phyloP scores from a whole-genome alignment of 2,329 filamentous ascomycete genomes.

The Diatrype stigma region DNA sequence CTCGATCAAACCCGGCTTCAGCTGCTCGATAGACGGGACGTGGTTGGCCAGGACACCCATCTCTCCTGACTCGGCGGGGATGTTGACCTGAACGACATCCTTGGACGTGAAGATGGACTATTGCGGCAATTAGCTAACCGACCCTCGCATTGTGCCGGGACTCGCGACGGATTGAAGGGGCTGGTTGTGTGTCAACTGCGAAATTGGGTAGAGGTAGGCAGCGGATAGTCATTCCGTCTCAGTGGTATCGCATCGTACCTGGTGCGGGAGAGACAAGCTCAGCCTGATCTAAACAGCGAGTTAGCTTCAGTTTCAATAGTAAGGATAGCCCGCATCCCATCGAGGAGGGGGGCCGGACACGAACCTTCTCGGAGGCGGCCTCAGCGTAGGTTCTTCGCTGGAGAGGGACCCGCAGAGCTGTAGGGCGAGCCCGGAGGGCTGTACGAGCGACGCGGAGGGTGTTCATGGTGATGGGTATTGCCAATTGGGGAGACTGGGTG shows the following conservation, averaged over 20 bases:
- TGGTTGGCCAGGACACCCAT: constrained; percentile 99
- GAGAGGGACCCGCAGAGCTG: constrained; percentile 68
- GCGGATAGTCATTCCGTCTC: constrained; percentile 2
- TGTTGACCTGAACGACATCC: constrained; percentile 90
- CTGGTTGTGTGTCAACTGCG: not conserved
- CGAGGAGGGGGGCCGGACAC: constrained; percentile 28
- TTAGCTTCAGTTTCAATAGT: too few relatives aligned
- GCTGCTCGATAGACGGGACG: constrained; percentile 97
- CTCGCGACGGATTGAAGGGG: not conserved
- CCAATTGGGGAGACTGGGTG: constrained; percentile 45
- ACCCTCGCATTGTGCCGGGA: not conserved
- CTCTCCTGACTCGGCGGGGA: constrained; percentile 94
- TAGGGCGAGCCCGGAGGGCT: constrained; percentile 78
- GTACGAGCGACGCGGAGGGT: constrained; percentile 87
- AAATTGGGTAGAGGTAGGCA: not conserved
- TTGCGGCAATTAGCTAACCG: constrained; percentile 50
- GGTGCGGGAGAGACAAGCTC: constrained; percentile 94
- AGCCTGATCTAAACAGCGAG: constrained; percentile 72
- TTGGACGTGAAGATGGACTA: constrained; percentile 68
- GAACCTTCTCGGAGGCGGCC: constrained; percentile 75
- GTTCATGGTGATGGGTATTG: constrained; percentile 71
- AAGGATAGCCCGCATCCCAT: constrained; percentile 8
- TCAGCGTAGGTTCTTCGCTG: constrained; percentile 91
- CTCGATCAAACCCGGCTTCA: constrained; percentile 94
- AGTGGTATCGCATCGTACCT: constrained; percentile 78